These are phyloP conservation scores for Scortechinia acanthostroma DNA, from an alignment of 2,329 filamentous ascomycete species.

Conservation along the genomic window DNA sequence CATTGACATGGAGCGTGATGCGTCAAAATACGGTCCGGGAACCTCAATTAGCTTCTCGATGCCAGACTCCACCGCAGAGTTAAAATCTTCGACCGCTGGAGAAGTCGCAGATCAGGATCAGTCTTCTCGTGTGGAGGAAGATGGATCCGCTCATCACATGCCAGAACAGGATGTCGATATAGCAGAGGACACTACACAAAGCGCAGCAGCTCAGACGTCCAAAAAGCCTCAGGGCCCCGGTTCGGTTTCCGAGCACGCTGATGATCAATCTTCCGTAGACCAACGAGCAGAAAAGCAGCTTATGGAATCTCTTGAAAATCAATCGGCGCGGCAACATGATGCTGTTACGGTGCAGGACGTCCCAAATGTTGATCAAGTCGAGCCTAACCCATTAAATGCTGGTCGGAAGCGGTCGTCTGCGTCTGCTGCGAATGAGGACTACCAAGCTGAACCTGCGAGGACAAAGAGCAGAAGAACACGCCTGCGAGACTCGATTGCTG, in stretches of 20 bases:
- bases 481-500: conserved; percentile 45
- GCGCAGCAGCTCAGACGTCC: neutral
- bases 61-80: neutral
- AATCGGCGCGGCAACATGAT: neutral
- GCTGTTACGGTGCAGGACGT: neutral
- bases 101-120: neutral
- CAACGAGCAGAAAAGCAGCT: neutral
- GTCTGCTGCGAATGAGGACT: conserved; percentile 43
- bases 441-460: conserved; percentile 44
- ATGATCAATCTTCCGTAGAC: neutral
- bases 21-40: conserved; percentile 11
- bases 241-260: neutral
- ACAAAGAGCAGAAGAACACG: conserved; percentile 52
- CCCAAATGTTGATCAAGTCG: conserved; percentile 11
- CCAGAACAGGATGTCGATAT: neutral
- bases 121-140: neutral
- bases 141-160: too few species aligned
- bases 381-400: conserved; percentile 22
- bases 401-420: conserved; percentile 54
- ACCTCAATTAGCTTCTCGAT: neutral
- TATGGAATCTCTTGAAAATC: neutral
- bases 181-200: neutral
- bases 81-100: neutral
- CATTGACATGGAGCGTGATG: conserved; percentile 25
- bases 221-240: neutral